Evolutionary conservation across 352 stramenopile genomes (phyloP), one percentile per base, ranked within the genome.

Genomic region (Phytophthora brassicae): DNA sequence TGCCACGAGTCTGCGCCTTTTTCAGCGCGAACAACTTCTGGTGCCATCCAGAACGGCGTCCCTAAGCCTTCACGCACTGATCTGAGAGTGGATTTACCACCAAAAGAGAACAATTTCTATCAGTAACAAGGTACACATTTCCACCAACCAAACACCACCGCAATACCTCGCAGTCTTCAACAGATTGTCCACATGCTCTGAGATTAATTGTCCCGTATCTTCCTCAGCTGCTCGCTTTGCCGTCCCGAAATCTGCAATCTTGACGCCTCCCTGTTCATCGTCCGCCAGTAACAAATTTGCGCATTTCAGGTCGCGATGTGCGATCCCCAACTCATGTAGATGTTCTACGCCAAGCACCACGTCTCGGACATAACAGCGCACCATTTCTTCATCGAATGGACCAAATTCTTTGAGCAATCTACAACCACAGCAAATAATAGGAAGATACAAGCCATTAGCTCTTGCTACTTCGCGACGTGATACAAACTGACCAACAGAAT

Each of bases 21-120:
- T 47, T 92, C 77, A 16, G 89, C 86, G 14, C 86, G 89, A 19
- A 97, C 89, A n/a, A 98, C 81, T 78, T 99, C 96, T 0, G 96
- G 95, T 6, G 95, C 92, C 93, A 98, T 98, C 91, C 91, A 98
- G 59, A 95, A 97, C n/a, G 94, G 91, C 14, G 88, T 98, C 0
- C 96, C 88, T n/a, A 90, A 58, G 12, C 84, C 81, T 52, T 92
- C 79, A 20, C 79, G 73, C 19, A 89, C 80, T 0, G 83, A 92
- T 43, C 79, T 90, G 35, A 17, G 54, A 4, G 14, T 42, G 17
- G n/a, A n/a, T 47, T 19, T 19, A 42, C 33, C 19, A 19, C 11
- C n/a, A 42, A 17, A 19, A 26, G 28, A 46, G 5, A 29, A 8
- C 4, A 35, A 43, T 14, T 14, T 42, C 22, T 16, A 62, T 26